Conservation (phyloP, 2,329 filamentous ascomycete genomes). For the Dissoconium aciculare region DNA sequence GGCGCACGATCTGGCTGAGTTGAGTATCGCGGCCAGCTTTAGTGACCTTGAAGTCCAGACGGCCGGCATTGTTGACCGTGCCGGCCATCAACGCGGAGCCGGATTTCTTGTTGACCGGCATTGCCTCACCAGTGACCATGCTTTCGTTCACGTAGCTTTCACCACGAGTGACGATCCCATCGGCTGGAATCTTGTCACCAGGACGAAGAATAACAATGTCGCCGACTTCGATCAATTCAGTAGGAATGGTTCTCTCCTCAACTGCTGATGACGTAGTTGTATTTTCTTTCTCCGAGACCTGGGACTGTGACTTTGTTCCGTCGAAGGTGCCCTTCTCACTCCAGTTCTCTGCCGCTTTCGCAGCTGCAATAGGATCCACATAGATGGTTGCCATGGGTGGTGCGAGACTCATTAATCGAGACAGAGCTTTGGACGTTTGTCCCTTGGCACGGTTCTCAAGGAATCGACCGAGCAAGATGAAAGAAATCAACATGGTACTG, state of each 20-base stretch:
- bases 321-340: conserved; percentile 35
- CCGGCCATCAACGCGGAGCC: conserved; percentile 73
- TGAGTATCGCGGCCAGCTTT: conserved; percentile 89
- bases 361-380: conserved; percentile 78
- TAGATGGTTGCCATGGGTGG: conserved; percentile 97
- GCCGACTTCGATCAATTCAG: conserved; percentile 83
- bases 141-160: conserved; percentile 93
- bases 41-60: conserved; percentile 82
- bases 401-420: conserved; percentile 83
- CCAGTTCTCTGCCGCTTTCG: conserved; percentile 78
- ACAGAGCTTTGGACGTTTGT: conserved; percentile 87
- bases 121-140: conserved; percentile 96
- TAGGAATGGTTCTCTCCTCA: conserved; percentile 79
- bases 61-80: conserved; percentile 86
- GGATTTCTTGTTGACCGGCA: conserved; percentile 81
- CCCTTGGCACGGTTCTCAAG: conserved; percentile 91
- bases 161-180: conserved; percentile 72
- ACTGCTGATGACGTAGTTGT: conserved; percentile 43
- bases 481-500: conserved; percentile 95
- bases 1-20: conserved; percentile 90
- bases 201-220: conserved; percentile 87
- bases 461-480: conserved; percentile 80
- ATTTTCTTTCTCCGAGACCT: conserved; percentile 22
- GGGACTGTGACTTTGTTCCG: conserved; percentile 18
- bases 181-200: conserved; percentile 91